Percentiles rank a stretch among this genome's conserved stretches.
Conservation (phyloP, 1,284 basidiomycete genomes). For the Sporisorium scitamineum region DNA sequence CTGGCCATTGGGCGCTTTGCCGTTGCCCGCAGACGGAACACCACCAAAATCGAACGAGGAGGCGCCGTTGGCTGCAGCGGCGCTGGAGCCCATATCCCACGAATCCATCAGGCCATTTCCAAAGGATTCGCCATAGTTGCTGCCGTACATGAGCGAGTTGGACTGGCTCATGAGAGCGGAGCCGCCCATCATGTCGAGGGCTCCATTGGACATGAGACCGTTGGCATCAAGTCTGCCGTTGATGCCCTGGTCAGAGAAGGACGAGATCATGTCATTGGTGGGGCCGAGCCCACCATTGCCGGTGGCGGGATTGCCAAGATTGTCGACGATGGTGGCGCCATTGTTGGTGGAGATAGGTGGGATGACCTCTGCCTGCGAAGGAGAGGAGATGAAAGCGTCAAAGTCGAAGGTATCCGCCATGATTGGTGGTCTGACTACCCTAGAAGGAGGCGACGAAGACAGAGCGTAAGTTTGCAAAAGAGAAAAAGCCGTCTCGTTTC, state of each 20-base stretch:
- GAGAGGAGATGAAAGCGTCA: slow-evolving; percentile 57
- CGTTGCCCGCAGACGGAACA: slow-evolving; percentile 3
- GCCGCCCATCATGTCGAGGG: slow-evolving; percentile 39
- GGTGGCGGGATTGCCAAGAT: slow-evolving; percentile 18
- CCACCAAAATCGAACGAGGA: slow-evolving; percentile 20
- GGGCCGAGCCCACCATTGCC: slow-evolving; percentile 15
- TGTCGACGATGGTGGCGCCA: slow-evolving; percentile 3
- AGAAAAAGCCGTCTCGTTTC: slow-evolving; percentile 3
- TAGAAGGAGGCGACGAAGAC: slow-evolving; percentile 16
- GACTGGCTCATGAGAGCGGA: slow-evolving; percentile 40
- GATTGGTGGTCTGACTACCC: not conserved
- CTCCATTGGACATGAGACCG: slow-evolving; percentile 10
- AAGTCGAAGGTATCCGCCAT: slow-evolving; percentile 57
- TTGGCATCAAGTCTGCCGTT: slow-evolving; percentile 12
- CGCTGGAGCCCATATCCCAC: slow-evolving; percentile 27
- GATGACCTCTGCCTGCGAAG: slow-evolving; percentile 36
- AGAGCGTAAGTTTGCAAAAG: not conserved
- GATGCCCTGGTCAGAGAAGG: slow-evolving; percentile 44
- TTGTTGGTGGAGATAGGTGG: slow-evolving; percentile 12
- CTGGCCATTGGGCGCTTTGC: too few species aligned
- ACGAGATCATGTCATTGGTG: slow-evolving; percentile 27
- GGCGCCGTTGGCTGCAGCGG: slow-evolving; percentile 10
- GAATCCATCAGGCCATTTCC: slow-evolving; percentile 29
- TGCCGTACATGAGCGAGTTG: slow-evolving; percentile 39
- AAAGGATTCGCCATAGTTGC: slow-evolving; percentile 36